Percentiles rank a stretch among this genome's conserved stretches.
Evolutionary conservation across 345 rosid genomes (phyloP).

Genomic region (Citrus sinensis): DVS_A1.0 CM039161.1:3664501-3665000

Average conservation of each 20-base stretch:
- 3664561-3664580: conserved; percentile 25
- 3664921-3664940: conserved; percentile 87
- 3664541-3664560: conserved; percentile 32
- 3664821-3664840: conserved; percentile 89
- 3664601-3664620: conserved; percentile 18
- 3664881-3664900: conserved; percentile 98
- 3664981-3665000: neutral
- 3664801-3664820: conserved; percentile 95
- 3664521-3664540: conserved; percentile 34
- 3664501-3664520: conserved; percentile 33
- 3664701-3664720: conserved; percentile 34
- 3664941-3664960: conserved; percentile 85
- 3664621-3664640: conserved; percentile 22
- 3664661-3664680: conserved; percentile 25
- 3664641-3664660: conserved; percentile 17
- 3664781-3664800: conserved; percentile 91
- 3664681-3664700: conserved; percentile 25
- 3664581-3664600: conserved; percentile 40
- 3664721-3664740: conserved; percentile 39
- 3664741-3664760: conserved; percentile 75
- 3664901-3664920: conserved; percentile 97
- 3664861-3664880: conserved; percentile 83
- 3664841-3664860: conserved; percentile 82
- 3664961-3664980: conserved; percentile 20
- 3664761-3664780: conserved; percentile 83